Conservation (phyloP, 179 eudicot species). For the Silene noctiflora region DNA sequence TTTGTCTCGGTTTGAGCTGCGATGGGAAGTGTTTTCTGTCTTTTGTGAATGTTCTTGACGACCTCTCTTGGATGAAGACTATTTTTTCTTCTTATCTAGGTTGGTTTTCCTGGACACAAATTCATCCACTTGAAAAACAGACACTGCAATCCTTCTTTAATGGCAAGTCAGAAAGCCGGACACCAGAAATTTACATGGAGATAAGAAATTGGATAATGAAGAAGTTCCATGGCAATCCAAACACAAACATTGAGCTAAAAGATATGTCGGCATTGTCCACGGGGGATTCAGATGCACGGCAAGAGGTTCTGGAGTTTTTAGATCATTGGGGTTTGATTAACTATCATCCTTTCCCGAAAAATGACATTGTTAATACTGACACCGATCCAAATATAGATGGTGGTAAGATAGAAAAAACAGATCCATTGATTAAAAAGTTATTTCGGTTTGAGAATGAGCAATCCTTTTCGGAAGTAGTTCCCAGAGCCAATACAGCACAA, state of each 20-base stretch:
- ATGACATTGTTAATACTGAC: constrained; percentile 31
- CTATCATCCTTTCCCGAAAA: constrained; percentile 71
- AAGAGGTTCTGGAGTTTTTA: constrained; percentile 93
- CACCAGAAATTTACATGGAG: constrained; percentile 68
- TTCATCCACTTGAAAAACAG: constrained; percentile 78
- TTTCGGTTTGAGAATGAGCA: constrained; percentile 66
- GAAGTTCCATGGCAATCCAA: constrained; percentile 69
- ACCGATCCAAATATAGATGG: constrained; percentile 35
- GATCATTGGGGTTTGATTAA: constrained; percentile 98
- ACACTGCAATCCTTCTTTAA: constrained; percentile 71
- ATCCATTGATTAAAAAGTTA: constrained; percentile 59
- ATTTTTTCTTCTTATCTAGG: constrained; percentile 37
- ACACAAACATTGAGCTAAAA: constrained; percentile 51
- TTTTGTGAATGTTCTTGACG: background rate
- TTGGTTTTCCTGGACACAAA: constrained; percentile 89
- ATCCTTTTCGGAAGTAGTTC: constrained; percentile 37
- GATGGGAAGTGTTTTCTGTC: background rate
- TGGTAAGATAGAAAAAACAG: constrained; percentile 37
- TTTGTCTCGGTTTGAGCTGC: background rate
- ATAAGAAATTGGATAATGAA: constrained; percentile 89
- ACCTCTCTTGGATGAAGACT: background rate
- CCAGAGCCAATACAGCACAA: constrained; percentile 40
- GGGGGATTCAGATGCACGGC: constrained; percentile 68
- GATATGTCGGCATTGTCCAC: constrained; percentile 65
- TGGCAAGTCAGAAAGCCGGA: constrained; percentile 69